Evolutionary conservation across 345 rosid species (phyloP), one percentile per base, ranked within the genome.

Genomic region (Moricandia arvensis): DNA sequence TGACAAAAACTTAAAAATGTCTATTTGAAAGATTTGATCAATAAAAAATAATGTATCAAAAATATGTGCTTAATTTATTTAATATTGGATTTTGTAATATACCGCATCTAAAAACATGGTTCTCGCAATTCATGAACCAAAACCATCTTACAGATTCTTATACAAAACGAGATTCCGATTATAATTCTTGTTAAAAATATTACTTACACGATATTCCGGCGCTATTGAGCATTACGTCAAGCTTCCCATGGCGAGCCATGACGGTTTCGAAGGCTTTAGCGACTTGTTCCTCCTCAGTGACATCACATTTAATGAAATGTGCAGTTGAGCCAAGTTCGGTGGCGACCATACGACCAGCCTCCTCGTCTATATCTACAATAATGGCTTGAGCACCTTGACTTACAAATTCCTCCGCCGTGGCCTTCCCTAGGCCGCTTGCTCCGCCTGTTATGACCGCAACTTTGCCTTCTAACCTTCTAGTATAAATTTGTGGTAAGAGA

Each of bases 201-300:
- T 27, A 1, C 31, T 73, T 79, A 79, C 96, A 91, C 0, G 86
- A 57, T 55, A 87, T 77, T 8, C 98, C 96, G 0, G 95, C 98
- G n/a, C 85, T 90, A 87, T 90, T 90, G 82, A 82, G 87, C 96
- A 93, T 78, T 33, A 90, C 60, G 59, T 93, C 93, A 3, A 93
- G 90, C 60, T 86, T 93, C 24, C 93, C 93, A 18, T 86, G 80
- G 35, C 41, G 73, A 18, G 74, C 62, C 49, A 89, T 17, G 2
- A 74, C 82, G 1, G 79, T 21, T 3, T 84, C 82, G 6, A 90
- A 82, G 1, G 89, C 89, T 3, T 80, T 79, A 27, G 86, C 86
- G 5, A 93, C 82, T 60, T 89, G 89, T 62, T 84, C 74, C 78
- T 93, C 98, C 1, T 47, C 73, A 1, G 83, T 31, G 7, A 93